Evolutionary conservation across 805 yeast species (phyloP), one percentile per base, ranked within the genome.

Genomic region (Limtongia smithiae): DNA sequence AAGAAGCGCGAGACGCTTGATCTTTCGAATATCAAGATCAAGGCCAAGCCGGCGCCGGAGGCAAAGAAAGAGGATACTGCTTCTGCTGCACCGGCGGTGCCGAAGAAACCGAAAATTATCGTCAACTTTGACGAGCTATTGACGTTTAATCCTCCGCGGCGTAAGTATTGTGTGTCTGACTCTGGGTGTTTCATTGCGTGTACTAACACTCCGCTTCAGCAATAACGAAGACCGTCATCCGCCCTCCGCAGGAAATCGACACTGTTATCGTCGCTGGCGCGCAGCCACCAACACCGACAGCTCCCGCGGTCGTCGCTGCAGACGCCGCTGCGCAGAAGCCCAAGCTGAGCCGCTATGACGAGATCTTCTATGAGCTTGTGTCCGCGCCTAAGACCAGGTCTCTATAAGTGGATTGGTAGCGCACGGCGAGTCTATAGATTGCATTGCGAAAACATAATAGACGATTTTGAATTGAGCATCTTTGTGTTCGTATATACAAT

Each of bases 1-100:
- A 71, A 76, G 43, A 67, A 74, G 30, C 76, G 76, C 55, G 76
- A 78, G 54, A 82, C 79, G 60, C 71, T 89, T 56, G 96, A 90
- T 64, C 71, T 89, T 51, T 76, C 87, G 36, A 79, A 83, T 65
- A 79, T 89, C 54, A 62, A 64, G 37, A 41, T 52, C 25, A 58
- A 59, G 22, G 48, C 55, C 51, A 63, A 60, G 49, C 63, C 61
- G 37, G 48, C 60, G 40, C 57, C 53, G 9, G 53, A 44, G 1
- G 42, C 54, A 21, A 40, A 43, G 24, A 46, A 39, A 6, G 52
- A 53, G 14, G 54, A 51, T 24, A 47, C 59, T 21, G 41, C 46
- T 32, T 50, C 36, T n/a, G 53, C 50, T 22, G 37, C 18, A 17
- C 28, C 46, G 5, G 35, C 21, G 43, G 40, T 27, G 21, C n/a